These are phyloP conservation scores for Alternaria novae-zelandiae DNA, from an alignment of 2,329 filamentous ascomycete genomes.

Conservation along the genomic window DNA sequence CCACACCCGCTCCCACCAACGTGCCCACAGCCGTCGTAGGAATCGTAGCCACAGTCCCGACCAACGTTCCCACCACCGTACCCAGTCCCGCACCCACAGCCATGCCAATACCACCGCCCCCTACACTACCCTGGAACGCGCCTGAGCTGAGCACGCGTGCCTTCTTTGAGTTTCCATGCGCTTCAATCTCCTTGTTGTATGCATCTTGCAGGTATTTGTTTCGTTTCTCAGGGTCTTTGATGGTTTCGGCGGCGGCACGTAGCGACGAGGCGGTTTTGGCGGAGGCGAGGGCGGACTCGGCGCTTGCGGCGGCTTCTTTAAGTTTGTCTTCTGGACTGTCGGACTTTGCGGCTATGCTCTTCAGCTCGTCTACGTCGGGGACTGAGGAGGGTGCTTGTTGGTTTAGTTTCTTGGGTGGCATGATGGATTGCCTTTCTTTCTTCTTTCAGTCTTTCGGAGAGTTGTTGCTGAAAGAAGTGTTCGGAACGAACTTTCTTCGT, in stretches of 20 bases:
- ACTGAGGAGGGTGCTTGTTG: conserved; percentile 7
- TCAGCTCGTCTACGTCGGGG: conserved; percentile 21
- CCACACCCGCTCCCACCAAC: conserved; percentile 50
- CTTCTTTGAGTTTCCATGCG: conserved; percentile 44
- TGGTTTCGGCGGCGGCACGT: conserved; percentile 28
- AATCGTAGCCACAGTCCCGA: conserved; percentile 49
- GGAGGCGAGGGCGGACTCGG: conserved; percentile 37
- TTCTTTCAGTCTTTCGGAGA: neutral
- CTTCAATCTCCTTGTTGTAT: conserved; percentile 43
- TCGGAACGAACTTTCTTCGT: neutral
- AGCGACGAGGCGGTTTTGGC: conserved; percentile 39
- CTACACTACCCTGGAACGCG: conserved; percentile 50
- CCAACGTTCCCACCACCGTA: conserved; percentile 50
- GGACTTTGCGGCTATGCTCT: conserved; percentile 27
- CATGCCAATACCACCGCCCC: conserved; percentile 52
- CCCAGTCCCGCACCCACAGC: conserved; percentile 52
- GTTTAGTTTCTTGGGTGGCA: conserved; percentile 23
- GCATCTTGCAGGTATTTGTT: conserved; percentile 44
- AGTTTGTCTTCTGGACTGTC: conserved; percentile 33
- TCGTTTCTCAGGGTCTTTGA: conserved; percentile 43
- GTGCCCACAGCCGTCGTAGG: conserved; percentile 50
- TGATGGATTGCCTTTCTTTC: neutral
- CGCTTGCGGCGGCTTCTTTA: conserved; percentile 36
- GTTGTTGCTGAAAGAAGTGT: neutral
- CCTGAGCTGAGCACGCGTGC: conserved; percentile 43